These are phyloP conservation scores for Exophiala sideris DNA, from an alignment of 2,329 filamentous ascomycete genomes.

Conservation along the genomic window DNA sequence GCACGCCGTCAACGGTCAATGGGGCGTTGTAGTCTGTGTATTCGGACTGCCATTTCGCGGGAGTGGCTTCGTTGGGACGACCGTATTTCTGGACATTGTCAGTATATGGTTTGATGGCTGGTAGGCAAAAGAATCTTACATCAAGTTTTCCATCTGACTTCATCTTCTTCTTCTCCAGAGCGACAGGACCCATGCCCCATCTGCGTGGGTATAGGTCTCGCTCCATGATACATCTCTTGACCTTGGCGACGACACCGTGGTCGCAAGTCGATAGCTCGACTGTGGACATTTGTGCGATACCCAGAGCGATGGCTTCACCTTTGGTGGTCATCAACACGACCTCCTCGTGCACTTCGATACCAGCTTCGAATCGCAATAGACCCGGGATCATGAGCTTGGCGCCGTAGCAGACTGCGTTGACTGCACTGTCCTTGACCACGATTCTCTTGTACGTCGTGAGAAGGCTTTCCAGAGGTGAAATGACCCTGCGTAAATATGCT, in stretches of 20 bases:
- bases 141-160: conserved; percentile 97
- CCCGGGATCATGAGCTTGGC: conserved; percentile 99
- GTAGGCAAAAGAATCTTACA: conserved; percentile 41
- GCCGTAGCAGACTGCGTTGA: conserved; percentile 97
- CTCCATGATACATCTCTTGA: conserved; percentile 99
- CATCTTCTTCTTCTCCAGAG: conserved; percentile 98
- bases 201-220: conserved; percentile 92
- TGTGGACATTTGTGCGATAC: conserved; percentile 95
- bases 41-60: conserved; percentile 83
- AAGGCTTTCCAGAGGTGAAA: conserved; percentile 87
- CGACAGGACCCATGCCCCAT: conserved; percentile 93
- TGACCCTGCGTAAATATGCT: conserved; percentile 84
- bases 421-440: conserved; percentile 93
- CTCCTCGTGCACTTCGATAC: conserved; percentile 92
- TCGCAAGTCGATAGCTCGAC: conserved; percentile 96
- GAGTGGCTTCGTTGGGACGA: conserved; percentile 85
- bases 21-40: conserved; percentile 84
- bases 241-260: conserved; percentile 95
- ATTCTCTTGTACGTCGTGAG: conserved; percentile 93
- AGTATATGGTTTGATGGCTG: conserved; percentile 2
- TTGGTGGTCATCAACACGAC: conserved; percentile 98
- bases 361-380: conserved; percentile 85
- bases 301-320: conserved; percentile 95
- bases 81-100: conserved; percentile 69
- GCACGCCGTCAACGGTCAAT: conserved; percentile 44